A percentile compares a stretch with the other conserved stretches of the same genome.
phyloP scores from a whole-genome alignment of 352 stramenopile species.

The Plasmopara muralis region DNA sequence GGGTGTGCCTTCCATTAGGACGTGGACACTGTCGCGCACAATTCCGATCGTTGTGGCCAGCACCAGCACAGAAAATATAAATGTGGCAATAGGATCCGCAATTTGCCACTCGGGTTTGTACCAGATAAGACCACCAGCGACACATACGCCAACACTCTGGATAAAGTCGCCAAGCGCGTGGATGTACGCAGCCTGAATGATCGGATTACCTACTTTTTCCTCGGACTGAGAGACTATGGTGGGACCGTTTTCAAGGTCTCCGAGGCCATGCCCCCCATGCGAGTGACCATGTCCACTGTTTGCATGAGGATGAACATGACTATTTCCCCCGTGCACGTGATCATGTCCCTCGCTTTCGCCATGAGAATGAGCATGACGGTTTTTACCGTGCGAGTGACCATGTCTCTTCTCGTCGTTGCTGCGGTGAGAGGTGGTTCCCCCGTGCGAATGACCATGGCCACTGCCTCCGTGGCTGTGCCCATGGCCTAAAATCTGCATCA shows the following conservation, averaged over 20 bases:
- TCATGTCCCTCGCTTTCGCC: constrained; percentile 5
- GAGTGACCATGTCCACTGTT: constrained; percentile 9
- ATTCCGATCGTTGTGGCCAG: constrained; percentile 91
- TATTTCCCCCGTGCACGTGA: constrained; percentile 17
- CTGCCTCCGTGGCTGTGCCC: constrained; percentile 49
- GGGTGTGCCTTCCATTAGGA: constrained; percentile 95
- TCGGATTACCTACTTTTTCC: constrained; percentile 87
- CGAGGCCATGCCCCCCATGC: constrained; percentile 22
- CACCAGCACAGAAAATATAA: constrained; percentile 96
- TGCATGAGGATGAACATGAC: constrained; percentile 25
- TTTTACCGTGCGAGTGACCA: constrained; percentile 1
- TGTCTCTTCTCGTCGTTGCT: constrained; percentile 14
- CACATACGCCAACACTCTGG: constrained; percentile 93
- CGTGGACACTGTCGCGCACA: constrained; percentile 85
- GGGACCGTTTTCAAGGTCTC: constrained; percentile 23
- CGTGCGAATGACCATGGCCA: constrained; percentile 38
- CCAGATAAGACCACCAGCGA: constrained; percentile 95
- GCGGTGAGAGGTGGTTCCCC: constrained; percentile 23
- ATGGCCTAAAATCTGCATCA: constrained; percentile 91
- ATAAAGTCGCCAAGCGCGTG: constrained; percentile 97
- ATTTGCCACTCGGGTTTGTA: constrained; percentile 94
- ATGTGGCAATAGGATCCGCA: constrained; percentile 95
- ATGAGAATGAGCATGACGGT: constrained; percentile 20
- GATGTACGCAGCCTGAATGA: constrained; percentile 95
- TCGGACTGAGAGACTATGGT: constrained; percentile 16